These are phyloP conservation scores for Fusarium sp. DNA, from an alignment of 2,329 filamentous ascomycete genomes.

Conservation along the genomic window DNA sequence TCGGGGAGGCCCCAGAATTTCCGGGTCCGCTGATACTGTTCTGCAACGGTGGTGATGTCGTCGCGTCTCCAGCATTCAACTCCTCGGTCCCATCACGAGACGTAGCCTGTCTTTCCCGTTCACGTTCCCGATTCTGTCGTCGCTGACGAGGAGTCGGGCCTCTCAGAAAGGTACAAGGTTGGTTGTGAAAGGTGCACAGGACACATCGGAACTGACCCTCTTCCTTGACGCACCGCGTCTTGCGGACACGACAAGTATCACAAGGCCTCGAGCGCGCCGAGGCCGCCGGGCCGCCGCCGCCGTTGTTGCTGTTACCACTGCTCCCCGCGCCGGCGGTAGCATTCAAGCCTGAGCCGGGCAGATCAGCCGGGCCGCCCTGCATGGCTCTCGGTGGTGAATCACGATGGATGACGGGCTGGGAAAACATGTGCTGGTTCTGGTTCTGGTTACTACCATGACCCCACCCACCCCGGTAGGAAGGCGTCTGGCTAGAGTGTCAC, in stretches of 20 bases:
- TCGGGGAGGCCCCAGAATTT: conserved; percentile 29
- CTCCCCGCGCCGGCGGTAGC: conserved; percentile 8
- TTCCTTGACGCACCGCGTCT: conserved; percentile 73
- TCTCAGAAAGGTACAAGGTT: conserved; percentile 72
- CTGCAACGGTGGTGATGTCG: conserved; percentile 27
- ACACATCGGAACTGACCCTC: conserved; percentile 69
- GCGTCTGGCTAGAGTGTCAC: conserved; percentile 17
- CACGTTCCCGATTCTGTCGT: conserved; percentile 36
- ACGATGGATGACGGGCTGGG: conserved; percentile 33
- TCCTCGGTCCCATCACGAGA: conserved; percentile 34
- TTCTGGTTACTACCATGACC: conserved; percentile 13
- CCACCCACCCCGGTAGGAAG: conserved; percentile 24
- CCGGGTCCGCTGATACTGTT: neutral
- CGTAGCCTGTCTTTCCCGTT: conserved; percentile 27
- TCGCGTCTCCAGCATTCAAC: conserved; percentile 5
- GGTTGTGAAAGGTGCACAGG: conserved; percentile 73
- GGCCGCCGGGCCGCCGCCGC: conserved; percentile 4
- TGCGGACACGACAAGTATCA: conserved; percentile 73
- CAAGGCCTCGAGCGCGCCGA: conserved; percentile 57
- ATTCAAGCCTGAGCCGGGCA: conserved; percentile 21
- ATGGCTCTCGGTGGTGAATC: conserved; percentile 32
- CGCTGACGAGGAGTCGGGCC: conserved; percentile 48
- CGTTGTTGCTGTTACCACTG: neutral
- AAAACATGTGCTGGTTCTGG: conserved; percentile 29
- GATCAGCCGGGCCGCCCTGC: conserved; percentile 26